A percentile compares a stretch with the other conserved stretches of the same genome.
Evolutionary conservation across 495 filamentous ascomycete genomes (phyloP).

Genomic region (Xylaria curta): DNA sequence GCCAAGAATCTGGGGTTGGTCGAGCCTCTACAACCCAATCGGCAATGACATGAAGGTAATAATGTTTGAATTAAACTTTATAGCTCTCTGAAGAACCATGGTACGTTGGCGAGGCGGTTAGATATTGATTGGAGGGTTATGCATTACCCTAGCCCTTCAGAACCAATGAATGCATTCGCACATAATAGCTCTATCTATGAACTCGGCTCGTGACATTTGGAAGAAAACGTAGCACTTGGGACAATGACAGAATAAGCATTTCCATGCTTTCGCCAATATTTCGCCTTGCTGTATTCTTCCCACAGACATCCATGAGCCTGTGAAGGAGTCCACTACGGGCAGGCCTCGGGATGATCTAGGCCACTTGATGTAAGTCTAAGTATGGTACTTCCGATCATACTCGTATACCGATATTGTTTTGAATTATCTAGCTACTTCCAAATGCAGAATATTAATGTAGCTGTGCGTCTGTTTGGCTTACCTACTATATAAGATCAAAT

Average conservation of each 20-base stretch:
- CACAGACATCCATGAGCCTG: not conserved
- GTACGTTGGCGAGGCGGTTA: not conserved
- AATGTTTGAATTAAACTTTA: not conserved
- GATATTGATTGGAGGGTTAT: slow-evolving; percentile 4
- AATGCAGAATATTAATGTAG: not conserved
- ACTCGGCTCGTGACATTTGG: not conserved
- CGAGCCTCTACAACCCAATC: not conserved
- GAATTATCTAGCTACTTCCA: not conserved
- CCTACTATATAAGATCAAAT: not conserved
- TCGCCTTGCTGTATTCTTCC: not conserved
- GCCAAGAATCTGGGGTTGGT: not conserved
- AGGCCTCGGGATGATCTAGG: not conserved
- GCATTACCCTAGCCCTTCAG: not conserved
- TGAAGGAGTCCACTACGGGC: not conserved
- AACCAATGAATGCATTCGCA: not conserved
- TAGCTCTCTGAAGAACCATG: not conserved
- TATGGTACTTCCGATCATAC: not conserved
- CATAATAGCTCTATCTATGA: not conserved
- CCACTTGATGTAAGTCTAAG: not conserved
- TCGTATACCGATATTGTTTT: not conserved
- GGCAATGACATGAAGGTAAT: not conserved
- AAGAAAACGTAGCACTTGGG: not conserved
- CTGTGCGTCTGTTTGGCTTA: not conserved
- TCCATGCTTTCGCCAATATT: not conserved
- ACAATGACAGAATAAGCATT: not conserved